Conservation (phyloP, 208 protist species). For the Tritrichomonas foetus region DNA sequence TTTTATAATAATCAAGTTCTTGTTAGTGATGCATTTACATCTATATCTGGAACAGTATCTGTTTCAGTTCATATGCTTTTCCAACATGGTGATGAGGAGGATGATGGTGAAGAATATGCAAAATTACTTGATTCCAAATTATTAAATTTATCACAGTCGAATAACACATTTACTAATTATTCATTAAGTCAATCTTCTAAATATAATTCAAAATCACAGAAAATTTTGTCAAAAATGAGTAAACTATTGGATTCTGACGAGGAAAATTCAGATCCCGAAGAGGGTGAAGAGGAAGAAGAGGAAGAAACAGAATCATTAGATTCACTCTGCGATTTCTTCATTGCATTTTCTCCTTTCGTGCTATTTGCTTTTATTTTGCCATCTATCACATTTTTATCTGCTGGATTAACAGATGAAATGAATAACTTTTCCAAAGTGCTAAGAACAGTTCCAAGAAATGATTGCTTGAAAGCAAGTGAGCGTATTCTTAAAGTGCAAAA, state of each 20-base stretch:
- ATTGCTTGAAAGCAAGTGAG: not conserved
- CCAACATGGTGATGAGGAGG: not conserved
- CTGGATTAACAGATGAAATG: not conserved
- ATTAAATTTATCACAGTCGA: not conserved
- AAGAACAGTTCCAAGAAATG: not conserved
- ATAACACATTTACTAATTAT: not conserved
- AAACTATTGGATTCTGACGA: too few species aligned
- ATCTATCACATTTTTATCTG: not conserved
- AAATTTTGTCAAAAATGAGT: not conserved
- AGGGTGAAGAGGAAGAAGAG: not conserved
- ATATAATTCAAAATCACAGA: not conserved
- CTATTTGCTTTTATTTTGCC: not conserved
- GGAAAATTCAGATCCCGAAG: not conserved
- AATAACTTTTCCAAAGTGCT: not conserved
- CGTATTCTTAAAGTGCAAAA: not conserved
- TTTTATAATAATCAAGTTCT: not conserved
- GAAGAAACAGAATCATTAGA: not conserved
- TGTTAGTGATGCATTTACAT: not conserved
- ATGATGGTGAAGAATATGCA: not conserved
- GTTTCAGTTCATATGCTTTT: not conserved
- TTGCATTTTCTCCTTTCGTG: not conserved
- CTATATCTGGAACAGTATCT: not conserved
- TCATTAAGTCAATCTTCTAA: not conserved
- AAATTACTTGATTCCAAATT: not conserved
- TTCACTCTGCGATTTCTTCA: not conserved